Base-by-base conservation (phyloP, 768 basidiomycete genomes). In the Lactifluus echinatus region DNA sequence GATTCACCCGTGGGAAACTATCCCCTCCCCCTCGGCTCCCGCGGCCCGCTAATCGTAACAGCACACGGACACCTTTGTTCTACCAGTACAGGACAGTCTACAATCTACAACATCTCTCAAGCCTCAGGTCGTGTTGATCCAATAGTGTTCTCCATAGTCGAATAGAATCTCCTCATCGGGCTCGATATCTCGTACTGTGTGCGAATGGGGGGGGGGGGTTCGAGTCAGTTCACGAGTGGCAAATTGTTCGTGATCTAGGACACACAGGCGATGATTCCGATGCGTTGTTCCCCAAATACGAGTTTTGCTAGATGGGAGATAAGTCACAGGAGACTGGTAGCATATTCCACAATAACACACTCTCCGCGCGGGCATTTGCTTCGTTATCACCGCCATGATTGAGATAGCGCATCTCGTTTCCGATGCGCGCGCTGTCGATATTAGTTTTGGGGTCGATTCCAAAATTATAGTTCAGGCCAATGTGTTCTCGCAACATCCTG, bases 401-500 rank as follows among this genome's bases (percentile, higher is more conserved):
- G 52, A 89, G 80, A 62, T 81, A 88, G 14, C 85, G 74, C n/a
- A 84, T 73, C 39, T 75, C 72, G 56, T 88, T 88, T 4, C 84
- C 86, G 0, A 71, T 76, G 34, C 71, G 73, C 17, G 75, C 68
- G 29, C 79, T 72, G 65, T 89, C 87, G n/a, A 87, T 63, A 8
- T 75, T 71, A 28, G 76, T 63, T 0, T 68, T 66, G 0, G 65
- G 42, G 61, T 83, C 79, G 49, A 89, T 66, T 19, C 71, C 71
- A 57, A 85, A 89, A 8, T 82, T 73, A 59, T 90, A 90, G 57
- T 77, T 82, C 39, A 85, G 76, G 4, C 72, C 66, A 36, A 77
- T 73, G 57, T 85, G 78, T 14, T 51, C 56, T 6, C 78, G 72
- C 14, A 80, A 66, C 14, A 73, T 66, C 45, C 79, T 81, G 24